Conservation (phyloP, 2,329 filamentous ascomycete genomes). For the Sphaerulina vaccinii region DNA sequence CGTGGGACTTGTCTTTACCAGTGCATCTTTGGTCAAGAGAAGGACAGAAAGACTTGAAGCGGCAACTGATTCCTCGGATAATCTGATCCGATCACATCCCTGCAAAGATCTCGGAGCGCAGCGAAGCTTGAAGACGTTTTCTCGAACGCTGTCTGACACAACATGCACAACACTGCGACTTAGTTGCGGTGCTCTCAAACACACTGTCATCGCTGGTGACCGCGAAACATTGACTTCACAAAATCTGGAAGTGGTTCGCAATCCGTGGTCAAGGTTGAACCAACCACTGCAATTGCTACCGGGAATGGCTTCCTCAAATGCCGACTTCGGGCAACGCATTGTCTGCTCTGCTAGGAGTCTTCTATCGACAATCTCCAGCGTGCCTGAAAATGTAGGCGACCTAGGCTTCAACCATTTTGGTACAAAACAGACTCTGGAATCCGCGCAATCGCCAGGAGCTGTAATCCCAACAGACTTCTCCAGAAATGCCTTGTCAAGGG, state of each 20-base stretch:
- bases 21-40: neutral
- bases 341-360: constrained; percentile 18
- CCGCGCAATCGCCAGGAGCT: neutral
- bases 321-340: constrained; percentile 14
- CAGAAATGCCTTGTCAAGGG: neutral
- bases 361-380: constrained; percentile 17
- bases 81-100: constrained; percentile 2
- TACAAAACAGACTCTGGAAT: constrained; percentile 12
- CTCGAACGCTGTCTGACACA: neutral
- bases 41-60: constrained; percentile 5
- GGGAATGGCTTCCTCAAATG: constrained; percentile 1
- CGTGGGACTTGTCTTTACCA: neutral
- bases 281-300: neutral
- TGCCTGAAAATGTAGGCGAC: constrained; percentile 17
- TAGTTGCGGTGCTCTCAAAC: too few species aligned
- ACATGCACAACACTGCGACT: too few species aligned
- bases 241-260: neutral
- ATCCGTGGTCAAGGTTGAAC: neutral
- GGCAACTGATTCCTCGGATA: constrained; percentile 9
- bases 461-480: constrained; percentile 4
- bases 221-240: too few species aligned
- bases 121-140: neutral
- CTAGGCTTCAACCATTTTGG: constrained; percentile 5
- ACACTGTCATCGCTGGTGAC: too few species aligned
- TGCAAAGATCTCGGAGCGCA: constrained; percentile 4